Conservation (phyloP, 345 rosid genomes). For the Aquilaria malaccensis region DNA sequence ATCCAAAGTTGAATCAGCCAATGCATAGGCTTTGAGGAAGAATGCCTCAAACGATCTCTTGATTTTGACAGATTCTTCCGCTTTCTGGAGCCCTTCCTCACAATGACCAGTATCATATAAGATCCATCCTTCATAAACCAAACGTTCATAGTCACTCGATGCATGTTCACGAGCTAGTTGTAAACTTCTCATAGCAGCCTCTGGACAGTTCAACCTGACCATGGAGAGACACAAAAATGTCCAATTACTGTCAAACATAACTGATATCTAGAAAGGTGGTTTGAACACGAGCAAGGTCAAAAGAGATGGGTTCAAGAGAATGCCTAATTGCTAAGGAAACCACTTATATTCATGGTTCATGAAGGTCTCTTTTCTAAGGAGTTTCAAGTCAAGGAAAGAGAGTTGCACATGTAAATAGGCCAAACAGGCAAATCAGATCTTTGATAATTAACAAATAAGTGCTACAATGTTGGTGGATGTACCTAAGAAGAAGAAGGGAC, state of each 20-base stretch:
- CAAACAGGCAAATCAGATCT: not conserved
- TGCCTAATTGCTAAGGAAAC: too few species aligned
- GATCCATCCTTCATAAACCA: constrained; percentile 98
- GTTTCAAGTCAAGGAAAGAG: too few species aligned
- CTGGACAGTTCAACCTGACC: constrained; percentile 87
- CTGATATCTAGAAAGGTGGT: not conserved
- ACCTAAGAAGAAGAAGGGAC: constrained; percentile 94
- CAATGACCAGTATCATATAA: constrained; percentile 94
- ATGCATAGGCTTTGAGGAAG: constrained; percentile 95
- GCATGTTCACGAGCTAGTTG: constrained; percentile 91
- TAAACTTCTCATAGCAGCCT: constrained; percentile 95
- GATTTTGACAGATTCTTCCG: constrained; percentile 75
- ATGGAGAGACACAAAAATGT: constrained; percentile 4
- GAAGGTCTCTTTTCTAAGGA: too few species aligned
- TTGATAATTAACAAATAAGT: not conserved
- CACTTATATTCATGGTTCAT: too few species aligned
- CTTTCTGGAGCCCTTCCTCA: constrained; percentile 88
- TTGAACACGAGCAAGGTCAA: too few species aligned
- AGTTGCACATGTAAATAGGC: not conserved
- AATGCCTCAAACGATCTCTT: constrained; percentile 97
- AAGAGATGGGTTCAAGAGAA: too few species aligned
- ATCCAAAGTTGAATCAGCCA: constrained; percentile 91
- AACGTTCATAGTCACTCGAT: constrained; percentile 74
- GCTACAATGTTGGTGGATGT: constrained; percentile 5
- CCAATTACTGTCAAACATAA: not conserved